These are phyloP conservation scores for Flaveria linearis DNA, from an alignment of 129 eudicot genomes.

Conservation along the genomic window DNA sequence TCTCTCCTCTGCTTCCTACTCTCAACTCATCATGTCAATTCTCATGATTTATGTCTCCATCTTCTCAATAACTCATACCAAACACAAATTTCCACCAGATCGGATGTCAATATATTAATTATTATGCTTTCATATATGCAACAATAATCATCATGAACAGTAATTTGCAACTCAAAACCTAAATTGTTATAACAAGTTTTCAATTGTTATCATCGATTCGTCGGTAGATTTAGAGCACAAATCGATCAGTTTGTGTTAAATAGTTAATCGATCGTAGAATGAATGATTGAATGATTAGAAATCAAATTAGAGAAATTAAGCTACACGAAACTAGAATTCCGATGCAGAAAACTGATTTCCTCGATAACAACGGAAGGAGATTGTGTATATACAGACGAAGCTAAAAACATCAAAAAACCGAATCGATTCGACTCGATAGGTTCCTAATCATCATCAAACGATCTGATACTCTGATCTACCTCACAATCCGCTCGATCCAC, in stretches of 20 bases:
- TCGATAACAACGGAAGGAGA: conserved; percentile 1
- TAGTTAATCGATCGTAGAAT: background rate
- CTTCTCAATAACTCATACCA: background rate
- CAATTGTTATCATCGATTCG: background rate
- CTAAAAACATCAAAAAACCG: conserved; percentile 15
- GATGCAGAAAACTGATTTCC: background rate
- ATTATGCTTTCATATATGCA: background rate
- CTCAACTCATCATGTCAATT: conserved; percentile 15
- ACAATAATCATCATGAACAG: conserved; percentile 4
- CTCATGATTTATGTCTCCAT: background rate
- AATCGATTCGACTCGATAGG: conserved; percentile 26
- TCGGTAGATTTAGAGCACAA: conserved; percentile 1
- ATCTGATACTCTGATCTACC: conserved; percentile 18
- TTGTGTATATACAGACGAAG: conserved; percentile 30
- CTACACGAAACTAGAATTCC: background rate
- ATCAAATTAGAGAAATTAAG: conserved; percentile 5
- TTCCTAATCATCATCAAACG: conserved; percentile 30
- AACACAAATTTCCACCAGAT: conserved; percentile 8
- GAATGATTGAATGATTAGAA: background rate
- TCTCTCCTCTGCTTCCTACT: background rate
- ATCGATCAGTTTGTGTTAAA: background rate
- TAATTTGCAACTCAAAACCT: background rate
- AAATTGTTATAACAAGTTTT: background rate
- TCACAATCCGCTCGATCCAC: conserved; percentile 13
- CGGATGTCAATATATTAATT: background rate